These are phyloP conservation scores for Platismatia glauca DNA, from an alignment of 495 filamentous ascomycete genomes.

Conservation along the genomic window DNA sequence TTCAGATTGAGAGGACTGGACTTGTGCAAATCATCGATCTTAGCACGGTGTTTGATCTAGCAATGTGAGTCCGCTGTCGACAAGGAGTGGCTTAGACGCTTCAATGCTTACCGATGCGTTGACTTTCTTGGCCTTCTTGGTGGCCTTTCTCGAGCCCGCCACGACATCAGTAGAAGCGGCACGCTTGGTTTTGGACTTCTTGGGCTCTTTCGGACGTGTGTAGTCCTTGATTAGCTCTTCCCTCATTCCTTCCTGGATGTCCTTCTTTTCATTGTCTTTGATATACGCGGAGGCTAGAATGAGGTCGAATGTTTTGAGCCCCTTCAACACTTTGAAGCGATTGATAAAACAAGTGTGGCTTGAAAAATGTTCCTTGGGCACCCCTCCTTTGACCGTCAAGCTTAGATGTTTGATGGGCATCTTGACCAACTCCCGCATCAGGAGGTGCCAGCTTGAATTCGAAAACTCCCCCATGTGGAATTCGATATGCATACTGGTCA, in stretches of 20 bases:
- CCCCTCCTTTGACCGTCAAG: slow-evolving; percentile 10
- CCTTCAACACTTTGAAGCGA: slow-evolving; percentile 2
- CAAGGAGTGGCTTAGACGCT: not conserved
- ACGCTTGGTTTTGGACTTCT: not conserved
- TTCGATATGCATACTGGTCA: slow-evolving; percentile 9
- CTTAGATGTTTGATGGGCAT: slow-evolving; percentile 16
- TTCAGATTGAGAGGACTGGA: not conserved
- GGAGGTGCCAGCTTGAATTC: not conserved
- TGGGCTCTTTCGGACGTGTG: not conserved
- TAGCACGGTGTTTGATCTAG: slow-evolving; percentile 2
- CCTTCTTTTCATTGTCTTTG: not conserved
- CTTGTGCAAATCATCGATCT: not conserved
- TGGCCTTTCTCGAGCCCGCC: not conserved
- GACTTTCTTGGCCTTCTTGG: not conserved
- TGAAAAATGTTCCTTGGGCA: not conserved
- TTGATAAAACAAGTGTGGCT: slow-evolving; percentile 10
- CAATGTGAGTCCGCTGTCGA: not conserved
- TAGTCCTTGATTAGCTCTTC: slow-evolving; percentile 7
- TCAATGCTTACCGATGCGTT: not conserved
- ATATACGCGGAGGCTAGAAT: not conserved
- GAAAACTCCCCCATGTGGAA: not conserved
- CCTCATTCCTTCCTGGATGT: slow-evolving; percentile 10
- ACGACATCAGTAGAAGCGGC: not conserved
- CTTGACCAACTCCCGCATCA: not conserved
- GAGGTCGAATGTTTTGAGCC: slow-evolving; percentile 9